Percentiles rank a stretch among this genome's conserved stretches.
Conservation (phyloP, 345 rosid species). For the Lenwebbia sp. region DNA sequence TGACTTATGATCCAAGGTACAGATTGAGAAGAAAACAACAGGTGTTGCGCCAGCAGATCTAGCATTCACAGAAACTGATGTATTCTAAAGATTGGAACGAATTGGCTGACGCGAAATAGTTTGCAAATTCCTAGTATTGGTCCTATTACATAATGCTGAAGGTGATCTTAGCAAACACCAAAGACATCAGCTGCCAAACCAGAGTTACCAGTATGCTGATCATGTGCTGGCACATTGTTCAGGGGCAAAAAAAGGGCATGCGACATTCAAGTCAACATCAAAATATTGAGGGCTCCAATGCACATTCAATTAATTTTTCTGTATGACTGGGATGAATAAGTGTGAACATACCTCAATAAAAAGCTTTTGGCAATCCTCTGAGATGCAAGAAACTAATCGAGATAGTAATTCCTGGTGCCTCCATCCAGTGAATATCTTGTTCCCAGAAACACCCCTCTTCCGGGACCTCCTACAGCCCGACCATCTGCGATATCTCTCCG, state of each 20-base stretch:
- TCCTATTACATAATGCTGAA: neutral
- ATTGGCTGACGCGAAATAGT: neutral
- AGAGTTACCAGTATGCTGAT: neutral
- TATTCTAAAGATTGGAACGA: neutral
- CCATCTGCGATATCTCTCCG: conserved; percentile 35
- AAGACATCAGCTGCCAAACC: neutral
- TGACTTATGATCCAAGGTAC: neutral
- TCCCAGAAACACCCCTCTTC: conserved; percentile 25
- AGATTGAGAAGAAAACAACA: neutral
- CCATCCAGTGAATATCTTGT: conserved; percentile 38
- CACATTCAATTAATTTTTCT: neutral
- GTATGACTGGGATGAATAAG: neutral
- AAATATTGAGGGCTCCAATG: neutral
- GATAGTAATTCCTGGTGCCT: conserved; percentile 42
- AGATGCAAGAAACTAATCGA: conserved; percentile 22
- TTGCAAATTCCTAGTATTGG: neutral
- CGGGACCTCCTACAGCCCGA: conserved; percentile 24
- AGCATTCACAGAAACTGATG: neutral
- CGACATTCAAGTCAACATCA: neutral
- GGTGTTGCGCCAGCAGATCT: neutral
- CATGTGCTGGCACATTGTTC: neutral
- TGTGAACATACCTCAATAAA: conserved; percentile 27
- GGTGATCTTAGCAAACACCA: neutral
- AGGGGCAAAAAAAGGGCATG: neutral
- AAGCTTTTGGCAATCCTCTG: conserved; percentile 21